Evolutionary conservation across 176 grass and related monocot genomes (phyloP), one percentile per base, ranked within the genome.

Genomic region (Ampelocalamus luodianensis): DNA sequence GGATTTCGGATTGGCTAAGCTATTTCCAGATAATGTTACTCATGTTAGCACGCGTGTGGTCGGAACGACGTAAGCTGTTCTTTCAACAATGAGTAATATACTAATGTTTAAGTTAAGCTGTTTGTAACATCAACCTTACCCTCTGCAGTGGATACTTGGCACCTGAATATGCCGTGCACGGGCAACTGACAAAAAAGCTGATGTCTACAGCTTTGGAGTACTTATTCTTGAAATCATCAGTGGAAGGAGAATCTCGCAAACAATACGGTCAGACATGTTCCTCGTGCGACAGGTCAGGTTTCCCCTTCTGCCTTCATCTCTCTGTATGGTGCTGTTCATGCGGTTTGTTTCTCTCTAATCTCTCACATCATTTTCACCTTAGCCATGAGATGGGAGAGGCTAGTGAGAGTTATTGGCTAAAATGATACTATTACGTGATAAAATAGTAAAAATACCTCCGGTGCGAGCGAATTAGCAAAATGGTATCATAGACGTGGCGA

Each of bases 111-210:
- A 11, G 46, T 0, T 32, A 11, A 49, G n/a, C 1, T 64, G 6
- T 9, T 3, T 71, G 68, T 42, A 71, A 39, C 32, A 68, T 39
- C 32, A 49, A 23, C 29, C 29, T 29, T 6, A 26, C 22, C 36
- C 26, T 15, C 15, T 81, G 82, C 62, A 89, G 88, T 20, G 88
- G 83, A 2, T 89, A 92, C 79, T 17, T 89, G 87, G 90, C 90
- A 24, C 87, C 90, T 50, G 90, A 92, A 16, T 92, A 86, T 36
- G 80, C 72, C 0, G 74, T 89, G 82, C 82, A 89, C 9, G 90
- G 86, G 26, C 86, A 92, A 5, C 62, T 92, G 78, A 92, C 86
- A 86, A 92, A 74, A 92, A 92, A 67, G 86, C 90, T 14, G 87
- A 92, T 49, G 83, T 92, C 1, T 92, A 92, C 50, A 89, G 90